These are phyloP conservation scores for Eucalyptus cloeziana DNA, from an alignment of 345 rosid species.

Conservation along the genomic window DNA sequence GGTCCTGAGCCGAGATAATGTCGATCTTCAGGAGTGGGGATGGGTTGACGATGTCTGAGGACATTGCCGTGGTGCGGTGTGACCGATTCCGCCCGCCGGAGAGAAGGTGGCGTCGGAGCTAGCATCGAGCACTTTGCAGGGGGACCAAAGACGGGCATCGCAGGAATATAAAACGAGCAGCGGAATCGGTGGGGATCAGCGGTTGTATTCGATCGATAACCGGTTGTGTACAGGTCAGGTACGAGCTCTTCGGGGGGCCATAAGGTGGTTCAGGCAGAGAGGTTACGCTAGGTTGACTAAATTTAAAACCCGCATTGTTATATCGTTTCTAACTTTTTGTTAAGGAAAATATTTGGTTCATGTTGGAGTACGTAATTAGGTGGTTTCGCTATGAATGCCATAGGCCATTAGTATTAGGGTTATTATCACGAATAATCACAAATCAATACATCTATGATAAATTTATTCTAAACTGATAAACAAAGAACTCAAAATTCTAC, in stretches of 20 bases:
- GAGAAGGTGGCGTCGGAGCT: not conserved
- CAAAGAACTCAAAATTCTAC: no score
- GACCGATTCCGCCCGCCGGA: not conserved
- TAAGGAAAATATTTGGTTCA: not conserved
- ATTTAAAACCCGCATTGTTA: not conserved
- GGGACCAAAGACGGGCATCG: not conserved
- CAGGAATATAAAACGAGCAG: not conserved
- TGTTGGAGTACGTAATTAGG: not conserved
- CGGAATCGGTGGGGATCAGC: not conserved
- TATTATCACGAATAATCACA: no score
- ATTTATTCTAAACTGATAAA: accelerated
- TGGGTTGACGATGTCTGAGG: conserved; percentile 17
- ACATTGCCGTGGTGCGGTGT: not conserved
- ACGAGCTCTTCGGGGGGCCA: no score
- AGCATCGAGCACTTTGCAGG: not conserved
- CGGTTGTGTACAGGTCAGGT: not conserved
- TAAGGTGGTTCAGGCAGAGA: no score
- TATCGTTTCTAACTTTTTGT: not conserved
- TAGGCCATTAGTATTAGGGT: not conserved
- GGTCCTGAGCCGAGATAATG: conserved; percentile 74
- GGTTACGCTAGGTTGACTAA: not conserved
- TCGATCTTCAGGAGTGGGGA: conserved; percentile 72
- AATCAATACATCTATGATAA: no score
- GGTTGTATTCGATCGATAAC: not conserved
- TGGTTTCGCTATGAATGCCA: not conserved